Evolutionary conservation across 1,139 yeast species (phyloP), one percentile per base, ranked within the genome.

Genomic region (Nakaseomyces nivariensis): DNA sequence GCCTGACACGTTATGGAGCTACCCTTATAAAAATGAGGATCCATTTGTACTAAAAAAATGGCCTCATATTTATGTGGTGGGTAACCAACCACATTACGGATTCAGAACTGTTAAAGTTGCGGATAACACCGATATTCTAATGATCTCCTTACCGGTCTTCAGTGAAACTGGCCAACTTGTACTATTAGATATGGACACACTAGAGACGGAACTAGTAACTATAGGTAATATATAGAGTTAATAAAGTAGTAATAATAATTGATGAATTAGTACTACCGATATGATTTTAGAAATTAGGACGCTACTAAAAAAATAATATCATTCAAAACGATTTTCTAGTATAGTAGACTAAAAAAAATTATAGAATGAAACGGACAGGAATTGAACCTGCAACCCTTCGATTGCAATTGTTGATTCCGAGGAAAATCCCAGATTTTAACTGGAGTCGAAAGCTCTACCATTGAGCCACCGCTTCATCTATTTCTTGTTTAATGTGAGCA

Each of bases 401-500:
- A 77, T 77, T 68, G 71, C 76, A 70, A 71, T 68, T 53, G 54
- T 56, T 8, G 7, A 57, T 56, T 57, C 61, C 43, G 38, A 25
- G 43, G 36, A 33, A 41, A 46, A 46, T 46, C 37, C 43, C 48
- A 40, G 43, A 60, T 56, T 62, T 57, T 60, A 69, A 69, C 77
- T 82, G 88, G 88, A 83, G 82, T 82, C 89, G 81, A 81, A 81
- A 80, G 87, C 88, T 82, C 89, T 82, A 81, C 89, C 89, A 82
- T 82, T 82, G 89, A 82, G 89, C 88, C 87, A 82, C 86, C 83
- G 86, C 88, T 80, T 80, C 87, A 56, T 54, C 46, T 46, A 43
- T 24, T 36, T 36, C 9, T 29, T 29, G 9, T 29, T 29, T 7
- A 29, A 17, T 17, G 3, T 2, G 22, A 17, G 22, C 22, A 17